phyloP scores from a whole-genome alignment of 805 yeast species.

The Lachancea sp. region DNA sequence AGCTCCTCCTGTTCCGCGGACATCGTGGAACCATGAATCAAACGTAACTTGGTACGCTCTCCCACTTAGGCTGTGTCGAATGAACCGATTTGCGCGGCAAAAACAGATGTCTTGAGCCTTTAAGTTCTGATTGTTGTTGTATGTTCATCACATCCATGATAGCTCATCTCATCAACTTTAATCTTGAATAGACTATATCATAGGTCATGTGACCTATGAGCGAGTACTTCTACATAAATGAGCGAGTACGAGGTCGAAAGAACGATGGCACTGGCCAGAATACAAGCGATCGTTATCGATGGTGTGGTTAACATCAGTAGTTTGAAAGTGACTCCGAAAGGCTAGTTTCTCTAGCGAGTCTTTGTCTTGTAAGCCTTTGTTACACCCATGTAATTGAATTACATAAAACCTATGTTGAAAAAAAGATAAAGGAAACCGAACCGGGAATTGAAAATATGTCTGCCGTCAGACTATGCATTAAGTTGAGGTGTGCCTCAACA shows the following conservation, averaged over 20 bases:
- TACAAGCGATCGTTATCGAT: no score
- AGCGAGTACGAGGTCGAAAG: no score
- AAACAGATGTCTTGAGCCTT: background rate
- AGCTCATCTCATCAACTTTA: conserved; percentile 2
- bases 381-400: conserved; percentile 6
- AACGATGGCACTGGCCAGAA: no score
- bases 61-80: background rate
- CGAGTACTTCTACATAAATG: no score
- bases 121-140: background rate
- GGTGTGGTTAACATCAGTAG: no score
- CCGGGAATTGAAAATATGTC: background rate
- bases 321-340: no score
- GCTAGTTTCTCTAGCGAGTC: no score
- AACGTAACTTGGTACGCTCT: background rate
- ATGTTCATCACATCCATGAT: background rate
- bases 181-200: background rate
- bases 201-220: background rate
- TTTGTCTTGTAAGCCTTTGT: conserved; percentile 1
- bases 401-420: background rate
- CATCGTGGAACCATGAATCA: conserved; percentile 8
- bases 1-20: conserved; percentile 28
- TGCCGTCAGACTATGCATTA: background rate
- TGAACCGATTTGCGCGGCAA: background rate
- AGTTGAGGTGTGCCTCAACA: background rate
- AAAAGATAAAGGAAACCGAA: background rate